A percentile compares a stretch with the other conserved stretches of the same genome.
These are phyloP conservation scores for Plectosphaerella sp. DNA, from an alignment of 2,329 filamentous ascomycete species.

Conservation along the genomic window DNA sequence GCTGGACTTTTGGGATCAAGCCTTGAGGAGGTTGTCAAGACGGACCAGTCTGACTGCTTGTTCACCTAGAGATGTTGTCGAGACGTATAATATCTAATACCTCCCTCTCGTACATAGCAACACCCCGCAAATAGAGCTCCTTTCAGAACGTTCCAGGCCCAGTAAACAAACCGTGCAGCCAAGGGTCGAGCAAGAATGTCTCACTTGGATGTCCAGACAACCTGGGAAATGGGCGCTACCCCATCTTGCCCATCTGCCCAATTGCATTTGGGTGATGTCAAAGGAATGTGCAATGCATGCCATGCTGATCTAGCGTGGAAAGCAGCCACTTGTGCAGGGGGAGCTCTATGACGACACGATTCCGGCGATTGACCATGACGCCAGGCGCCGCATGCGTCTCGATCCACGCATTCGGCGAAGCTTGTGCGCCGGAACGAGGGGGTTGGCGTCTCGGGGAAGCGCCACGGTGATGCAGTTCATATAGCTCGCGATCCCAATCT, in stretches of 20 bases:
- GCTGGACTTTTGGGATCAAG: slow-evolving; percentile 18
- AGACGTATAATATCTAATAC: too few species aligned
- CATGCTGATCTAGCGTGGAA: background rate
- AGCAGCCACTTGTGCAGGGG: slow-evolving; percentile 14
- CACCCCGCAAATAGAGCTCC: background rate
- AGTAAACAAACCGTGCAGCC: too few species aligned
- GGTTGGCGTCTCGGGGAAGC: too few species aligned
- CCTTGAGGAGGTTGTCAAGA: slow-evolving; percentile 19
- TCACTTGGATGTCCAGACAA: too few species aligned
- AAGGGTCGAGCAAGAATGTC: too few species aligned
- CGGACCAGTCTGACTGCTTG: slow-evolving; percentile 18
- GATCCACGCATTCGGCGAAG: background rate
- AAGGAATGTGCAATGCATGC: too few species aligned
- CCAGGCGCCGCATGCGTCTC: slow-evolving; percentile 3
- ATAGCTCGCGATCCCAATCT: slow-evolving; percentile 2
- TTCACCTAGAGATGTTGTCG: slow-evolving; percentile 10
- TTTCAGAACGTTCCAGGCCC: background rate
- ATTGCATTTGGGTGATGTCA: too few species aligned
- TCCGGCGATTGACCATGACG: slow-evolving; percentile 11
- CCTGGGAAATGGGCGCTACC: too few species aligned
- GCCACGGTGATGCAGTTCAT: slow-evolving; percentile 1
- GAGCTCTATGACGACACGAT: slow-evolving; percentile 14
- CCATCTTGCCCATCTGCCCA: too few species aligned
- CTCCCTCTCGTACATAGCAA: too few species aligned
- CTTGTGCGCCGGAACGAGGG: background rate